Percentiles rank a stretch among this genome's conserved stretches.
phyloP scores from a whole-genome alignment of 768 basidiomycete genomes.

The Kwoniella sp. region DNA sequence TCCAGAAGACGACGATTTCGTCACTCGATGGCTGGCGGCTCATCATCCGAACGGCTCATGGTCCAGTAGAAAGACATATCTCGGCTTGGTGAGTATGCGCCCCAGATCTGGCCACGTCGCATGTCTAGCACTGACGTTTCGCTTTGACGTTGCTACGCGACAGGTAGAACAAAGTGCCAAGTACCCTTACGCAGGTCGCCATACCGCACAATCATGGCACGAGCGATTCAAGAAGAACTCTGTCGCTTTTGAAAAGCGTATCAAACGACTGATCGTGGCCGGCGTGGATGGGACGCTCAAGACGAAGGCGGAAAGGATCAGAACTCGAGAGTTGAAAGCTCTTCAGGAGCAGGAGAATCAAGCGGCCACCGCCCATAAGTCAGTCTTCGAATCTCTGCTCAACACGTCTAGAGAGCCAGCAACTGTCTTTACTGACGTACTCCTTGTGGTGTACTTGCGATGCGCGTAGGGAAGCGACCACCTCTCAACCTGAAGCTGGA shows the following conservation, averaged over 20 bases:
- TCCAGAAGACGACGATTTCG: constrained; percentile 44
- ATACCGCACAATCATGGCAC: constrained; percentile 49
- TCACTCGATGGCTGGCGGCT: constrained; percentile 42
- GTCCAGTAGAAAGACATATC: constrained; percentile 42
- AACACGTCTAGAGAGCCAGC: not conserved
- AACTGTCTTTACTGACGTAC: no score
- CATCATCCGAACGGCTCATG: constrained; percentile 40
- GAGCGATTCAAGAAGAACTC: constrained; percentile 48
- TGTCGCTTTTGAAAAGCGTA: constrained; percentile 17
- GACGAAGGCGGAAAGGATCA: constrained; percentile 35
- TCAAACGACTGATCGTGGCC: constrained; percentile 15
- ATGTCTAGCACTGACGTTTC: no score
- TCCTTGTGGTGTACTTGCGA: no score
- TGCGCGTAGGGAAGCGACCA: not conserved
- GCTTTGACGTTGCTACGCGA: not conserved
- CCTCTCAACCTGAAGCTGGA: not conserved
- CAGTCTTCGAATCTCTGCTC: not conserved
- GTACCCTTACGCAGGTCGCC: constrained; percentile 33
- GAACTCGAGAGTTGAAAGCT: constrained; percentile 3
- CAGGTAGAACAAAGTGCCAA: constrained; percentile 7
- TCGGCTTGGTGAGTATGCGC: constrained; percentile 34
- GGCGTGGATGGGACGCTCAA: constrained; percentile 38
- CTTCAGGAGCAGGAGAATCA: not conserved
- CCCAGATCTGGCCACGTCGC: no score
- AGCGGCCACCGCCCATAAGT: not conserved